phyloP scores from a whole-genome alignment of 78 protist species.

The Tieghemostelium lacteum region DNA sequence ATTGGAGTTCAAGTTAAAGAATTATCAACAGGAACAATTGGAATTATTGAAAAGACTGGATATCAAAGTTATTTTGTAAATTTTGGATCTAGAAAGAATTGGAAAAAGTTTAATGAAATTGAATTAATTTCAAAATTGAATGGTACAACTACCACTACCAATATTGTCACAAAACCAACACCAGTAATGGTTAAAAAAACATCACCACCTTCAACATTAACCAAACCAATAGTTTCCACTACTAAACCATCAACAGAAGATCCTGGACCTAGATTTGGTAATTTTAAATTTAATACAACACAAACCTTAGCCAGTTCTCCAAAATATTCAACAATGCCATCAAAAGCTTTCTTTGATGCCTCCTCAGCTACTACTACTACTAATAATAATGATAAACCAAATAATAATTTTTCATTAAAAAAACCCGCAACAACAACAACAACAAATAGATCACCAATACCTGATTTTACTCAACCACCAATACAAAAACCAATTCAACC shows the following conservation, averaged over 20 bases:
- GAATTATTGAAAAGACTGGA: conserved; percentile 50
- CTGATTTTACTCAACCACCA: conserved; percentile 47
- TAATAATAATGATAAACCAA: conserved; percentile 9
- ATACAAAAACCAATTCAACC: conserved; percentile 14
- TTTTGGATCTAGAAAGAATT: conserved; percentile 70
- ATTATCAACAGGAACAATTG: conserved; percentile 27
- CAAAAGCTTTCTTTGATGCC: conserved; percentile 41
- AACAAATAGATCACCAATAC: conserved; percentile 25
- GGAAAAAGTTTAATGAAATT: conserved; percentile 50
- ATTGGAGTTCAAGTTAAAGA: conserved; percentile 56
- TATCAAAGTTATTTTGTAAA: conserved; percentile 33
- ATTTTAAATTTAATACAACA: background rate
- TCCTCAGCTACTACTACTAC: conserved; percentile 8
- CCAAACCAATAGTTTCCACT: background rate
- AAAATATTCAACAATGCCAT: conserved; percentile 59
- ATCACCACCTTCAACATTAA: background rate
- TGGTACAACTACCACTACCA: background rate
- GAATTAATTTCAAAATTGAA: too few relatives aligned
- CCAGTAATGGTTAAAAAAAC: background rate
- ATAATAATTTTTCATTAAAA: background rate
- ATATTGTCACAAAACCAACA: background rate
- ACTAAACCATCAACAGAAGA: conserved; percentile 9
- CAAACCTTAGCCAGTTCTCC: background rate
- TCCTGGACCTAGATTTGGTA: conserved; percentile 52
- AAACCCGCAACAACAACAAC: conserved; percentile 2